These are phyloP conservation scores for Starmerella floris DNA, from an alignment of 805 yeast species.

Conservation along the genomic window DNA sequence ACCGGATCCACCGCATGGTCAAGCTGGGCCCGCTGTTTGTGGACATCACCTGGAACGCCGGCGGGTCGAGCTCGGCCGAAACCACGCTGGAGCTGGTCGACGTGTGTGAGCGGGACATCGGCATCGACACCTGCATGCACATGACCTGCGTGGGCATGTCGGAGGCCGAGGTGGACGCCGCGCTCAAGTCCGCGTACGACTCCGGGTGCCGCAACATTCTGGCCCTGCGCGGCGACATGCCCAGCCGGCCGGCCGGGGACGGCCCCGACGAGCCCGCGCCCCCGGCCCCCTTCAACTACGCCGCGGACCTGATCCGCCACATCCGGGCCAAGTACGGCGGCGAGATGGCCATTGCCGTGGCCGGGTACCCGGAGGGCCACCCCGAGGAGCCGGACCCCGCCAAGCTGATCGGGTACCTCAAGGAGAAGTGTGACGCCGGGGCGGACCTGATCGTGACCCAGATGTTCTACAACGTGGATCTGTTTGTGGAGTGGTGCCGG, in stretches of 20 bases:
- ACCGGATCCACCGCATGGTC: slow-evolving; percentile 96
- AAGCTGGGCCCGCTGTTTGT: slow-evolving; percentile 80
- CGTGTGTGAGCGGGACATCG: slow-evolving; percentile 78
- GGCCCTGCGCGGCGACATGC: slow-evolving; percentile 94
- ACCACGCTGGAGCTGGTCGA: slow-evolving; percentile 85
- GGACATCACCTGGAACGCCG: slow-evolving; percentile 98
- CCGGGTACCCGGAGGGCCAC: slow-evolving; percentile 96
- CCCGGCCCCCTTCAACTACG: slow-evolving; percentile 46
- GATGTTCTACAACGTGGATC: slow-evolving; percentile 89
- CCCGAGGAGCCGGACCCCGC: slow-evolving; percentile 63
- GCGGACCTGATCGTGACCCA: slow-evolving; percentile 91
- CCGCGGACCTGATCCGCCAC: slow-evolving; percentile 70
- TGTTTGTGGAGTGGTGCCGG: slow-evolving; percentile 70
- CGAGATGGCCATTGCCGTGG: slow-evolving; percentile 89
- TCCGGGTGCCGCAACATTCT: slow-evolving; percentile 92
- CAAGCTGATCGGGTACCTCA: slow-evolving; percentile 46
- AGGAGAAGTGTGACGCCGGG: slow-evolving; percentile 85
- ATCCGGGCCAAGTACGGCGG: slow-evolving; percentile 68
- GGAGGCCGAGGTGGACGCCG: slow-evolving; percentile 62
- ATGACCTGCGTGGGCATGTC: slow-evolving; percentile 95
- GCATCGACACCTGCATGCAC: slow-evolving; percentile 95
- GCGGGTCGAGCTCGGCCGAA: slow-evolving; percentile 57
- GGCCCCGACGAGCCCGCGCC: neutral
- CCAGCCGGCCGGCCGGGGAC: slow-evolving; percentile 38
- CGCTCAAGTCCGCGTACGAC: slow-evolving; percentile 68